These are phyloP conservation scores for Ramalina intermedia DNA, from an alignment of 495 filamentous ascomycete species.

Conservation along the genomic window DNA sequence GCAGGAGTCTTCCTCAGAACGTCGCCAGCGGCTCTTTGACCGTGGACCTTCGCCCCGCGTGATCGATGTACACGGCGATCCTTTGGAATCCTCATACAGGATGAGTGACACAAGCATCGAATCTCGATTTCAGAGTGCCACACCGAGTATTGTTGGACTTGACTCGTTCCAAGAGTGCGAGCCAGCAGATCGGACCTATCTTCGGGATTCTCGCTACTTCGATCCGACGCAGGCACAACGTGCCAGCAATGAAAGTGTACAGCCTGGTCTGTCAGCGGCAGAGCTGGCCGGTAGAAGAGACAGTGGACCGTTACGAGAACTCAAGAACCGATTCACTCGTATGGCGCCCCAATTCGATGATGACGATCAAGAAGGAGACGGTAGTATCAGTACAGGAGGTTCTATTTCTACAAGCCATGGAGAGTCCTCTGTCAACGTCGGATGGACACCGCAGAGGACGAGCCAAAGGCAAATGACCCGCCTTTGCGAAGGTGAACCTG, in stretches of 20 bases:
- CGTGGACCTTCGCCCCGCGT: neutral
- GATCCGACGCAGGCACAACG: neutral
- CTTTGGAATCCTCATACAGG: neutral
- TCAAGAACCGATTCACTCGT: neutral
- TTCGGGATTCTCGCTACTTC: neutral
- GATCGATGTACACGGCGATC: neutral
- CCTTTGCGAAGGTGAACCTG: conserved; percentile 69
- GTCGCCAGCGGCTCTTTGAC: neutral
- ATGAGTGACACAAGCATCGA: neutral
- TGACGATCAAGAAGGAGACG: neutral
- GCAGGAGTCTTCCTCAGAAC: neutral
- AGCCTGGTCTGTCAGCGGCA: neutral
- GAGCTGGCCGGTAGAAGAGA: neutral
- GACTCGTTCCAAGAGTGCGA: neutral
- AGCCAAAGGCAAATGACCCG: conserved; percentile 25
- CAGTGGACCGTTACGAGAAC: neutral
- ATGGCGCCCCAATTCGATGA: neutral
- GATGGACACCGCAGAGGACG: conserved; percentile 42
- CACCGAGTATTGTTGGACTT: neutral
- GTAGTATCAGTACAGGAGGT: neutral
- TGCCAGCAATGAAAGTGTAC: neutral
- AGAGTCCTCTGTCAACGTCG: neutral
- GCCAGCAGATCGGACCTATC: too few species aligned
- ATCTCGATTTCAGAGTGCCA: neutral
- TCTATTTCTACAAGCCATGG: neutral